Base-by-base conservation (phyloP, 2,329 filamentous ascomycete genomes). In the Colletotrichum magnum region DNA sequence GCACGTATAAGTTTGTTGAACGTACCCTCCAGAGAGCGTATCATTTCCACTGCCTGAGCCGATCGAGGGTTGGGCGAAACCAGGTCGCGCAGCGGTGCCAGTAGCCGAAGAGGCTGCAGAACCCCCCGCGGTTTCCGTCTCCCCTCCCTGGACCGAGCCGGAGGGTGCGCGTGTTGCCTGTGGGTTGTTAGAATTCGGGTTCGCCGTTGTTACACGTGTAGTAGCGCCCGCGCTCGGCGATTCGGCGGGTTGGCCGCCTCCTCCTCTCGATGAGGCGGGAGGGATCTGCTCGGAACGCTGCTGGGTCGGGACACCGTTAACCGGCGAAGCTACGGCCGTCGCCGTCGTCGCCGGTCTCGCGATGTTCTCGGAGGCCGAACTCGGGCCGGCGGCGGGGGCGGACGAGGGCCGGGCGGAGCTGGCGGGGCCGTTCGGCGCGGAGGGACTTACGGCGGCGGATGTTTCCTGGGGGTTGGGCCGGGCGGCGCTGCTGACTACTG, bases 401-500 rank as follows among this genome's bases (percentile, higher is more conserved):
- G 45, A 47, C 2, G 32, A 43, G 13, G 52, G 5, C 13, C 24
- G 54, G 3, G 54, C 54, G n/a, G 50, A 56, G 32, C 32, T 59
- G 32, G 28, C 28, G 21, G 41, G 24, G 18, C 48, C 39, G 24
- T 26, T 45, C 51, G 61, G 16, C 32, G 10, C 10, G n/a, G 47
- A 26, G 48, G 48, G 32, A 61, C 58, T 61, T 61, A 61, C 58
- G 5, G 36, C 58, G 45, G 47, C 47, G 47, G 21, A 43, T 12
- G 58, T 28, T 21, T 61, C 32, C 28, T 28, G 47, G 3, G 47
- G n/a, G 18, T 61, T 6, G 3, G 36, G 1, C 10, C 48, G 18
- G 13, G 32, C 47, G 13, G 32, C 47, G 7, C 18, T 24, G 47
- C 47, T 41, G 21, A 5, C 28, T 6, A n/a, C 50, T 1, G 32